Evolutionary conservation across 1,284 basidiomycete genomes (phyloP), one percentile per base, ranked within the genome.

Genomic region (Porodaedalea pini): DNA sequence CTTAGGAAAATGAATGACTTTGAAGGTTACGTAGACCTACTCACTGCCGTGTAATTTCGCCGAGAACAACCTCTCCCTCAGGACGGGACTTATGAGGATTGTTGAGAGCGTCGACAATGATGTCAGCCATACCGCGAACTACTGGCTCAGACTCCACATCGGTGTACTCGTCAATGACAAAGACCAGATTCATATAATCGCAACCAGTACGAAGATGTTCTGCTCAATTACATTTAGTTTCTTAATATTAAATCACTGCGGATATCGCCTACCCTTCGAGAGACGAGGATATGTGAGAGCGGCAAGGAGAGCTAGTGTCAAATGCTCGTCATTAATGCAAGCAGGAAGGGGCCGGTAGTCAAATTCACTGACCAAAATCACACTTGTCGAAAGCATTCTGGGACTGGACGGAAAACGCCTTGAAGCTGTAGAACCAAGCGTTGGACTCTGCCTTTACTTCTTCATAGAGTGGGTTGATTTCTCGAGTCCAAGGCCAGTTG

Each of bases 171-270:
- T 78, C 76, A 43, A 75, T 66, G 6, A 73, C 68, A 58, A 75
- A 77, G 56, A 75, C 73, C 5, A 75, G 61, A 41, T 71, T 71
- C 68, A 75, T 75, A 11, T 75, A 60, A 57, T 78, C 75, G 60
- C 71, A 72, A 1, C 63, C 64, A 11, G 61, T 65, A 3, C 71
- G 64, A 23, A 70, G 51, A 34, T 62, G 49, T n/a, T 65, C 67
- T 69, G 44, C 13, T 11, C 11, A 3, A 19, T 15, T 23, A 13
- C 13, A 34, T 34, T 6, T 6, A 34, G 13, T 34, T 34, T 34
- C 7, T 34, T 6, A 34, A 34, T 34, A 34, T 13, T 34, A 34
- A 6, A 34, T 34, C 32, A 34, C n/a, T 34, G 29, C 5, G 15
- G 3, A 11, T 25, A 27, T 27, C 6, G 13, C 67, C 57, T 59